Evolutionary conservation across 805 yeast genomes (phyloP), one percentile per base, ranked within the genome.

Genomic region (Blastobotrys attinorum): DNA sequence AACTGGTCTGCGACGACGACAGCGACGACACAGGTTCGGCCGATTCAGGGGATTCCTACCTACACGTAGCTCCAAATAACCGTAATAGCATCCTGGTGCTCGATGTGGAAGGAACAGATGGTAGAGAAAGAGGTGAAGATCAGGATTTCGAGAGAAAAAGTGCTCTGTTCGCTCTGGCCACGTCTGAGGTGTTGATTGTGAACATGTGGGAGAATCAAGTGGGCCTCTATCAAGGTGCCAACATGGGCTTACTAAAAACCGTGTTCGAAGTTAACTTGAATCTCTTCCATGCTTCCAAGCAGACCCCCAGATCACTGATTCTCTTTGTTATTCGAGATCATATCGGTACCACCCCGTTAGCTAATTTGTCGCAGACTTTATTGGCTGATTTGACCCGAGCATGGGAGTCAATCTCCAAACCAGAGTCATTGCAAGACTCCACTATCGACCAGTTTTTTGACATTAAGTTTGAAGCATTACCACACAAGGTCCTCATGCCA

Each of bases 81-180:
- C 16, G 18, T 18, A 10, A 32, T 11, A 10, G 47, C 20, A 69
- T 87, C 8, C 73, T 86, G 48, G 94, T 92, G 2, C 75, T 92
- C 74, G 98, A 92, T 60, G 97, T 92, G n/a, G 98, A 92, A 65
- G 98, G 98, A 39, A 89, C 97, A 0, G 98, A 92, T 66, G 97
- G 98, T 39, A 75, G 96, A 47, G 98, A 92, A 65, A 76, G 97
- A 44, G 97, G 97, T 21, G 98, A 92, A 56, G 97, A 92, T 63
- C 97, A 92, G 64, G 98, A 92, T 64, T 92, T 92, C 62, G 98
- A 92, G 64, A 76, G 98, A 46, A 92, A 92, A 55, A 89, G 96
- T 1, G 97, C 97, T 0, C 67, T 92, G 35, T 92, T 92, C 69
- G 97, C 98, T 0, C 69, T 92, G 48, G 77, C 97, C 8, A 89